Evolutionary conservation across 305 asterid genomes (phyloP).

Genomic region (Rubia balearica): DNA sequence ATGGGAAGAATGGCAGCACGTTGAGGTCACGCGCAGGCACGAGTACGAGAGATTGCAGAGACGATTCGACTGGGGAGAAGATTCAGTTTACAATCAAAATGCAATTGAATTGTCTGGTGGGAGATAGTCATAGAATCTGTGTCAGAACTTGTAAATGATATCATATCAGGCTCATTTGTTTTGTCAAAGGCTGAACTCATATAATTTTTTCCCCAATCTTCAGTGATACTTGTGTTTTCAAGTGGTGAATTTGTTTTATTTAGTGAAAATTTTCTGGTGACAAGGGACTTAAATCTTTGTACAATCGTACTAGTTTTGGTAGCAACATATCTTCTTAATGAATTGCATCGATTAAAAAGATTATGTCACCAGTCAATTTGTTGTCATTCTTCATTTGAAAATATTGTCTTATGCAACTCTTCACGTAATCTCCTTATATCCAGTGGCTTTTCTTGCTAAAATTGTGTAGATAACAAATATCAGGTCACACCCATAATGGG

Average conservation of each 20-base stretch:
- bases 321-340: too few relatives aligned
- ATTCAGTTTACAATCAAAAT: conserved; percentile 61
- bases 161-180: neutral
- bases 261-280: too few relatives aligned
- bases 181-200: neutral
- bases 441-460: neutral
- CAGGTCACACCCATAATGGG: neutral
- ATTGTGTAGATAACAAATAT: too few relatives aligned
- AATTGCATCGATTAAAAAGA: too few relatives aligned
- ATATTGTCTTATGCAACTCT: too few relatives aligned
- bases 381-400: too few relatives aligned
- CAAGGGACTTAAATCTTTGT: too few relatives aligned
- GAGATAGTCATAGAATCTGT: conserved; percentile 27
- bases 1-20: conserved; percentile 94
- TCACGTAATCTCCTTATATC: too few relatives aligned
- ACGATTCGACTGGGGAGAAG: conserved; percentile 78
- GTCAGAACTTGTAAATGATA: conserved; percentile 15
- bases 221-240: too few relatives aligned
- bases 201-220: neutral
- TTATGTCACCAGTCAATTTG: too few relatives aligned
- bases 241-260: too few relatives aligned
- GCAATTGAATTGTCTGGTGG: conserved; percentile 84
- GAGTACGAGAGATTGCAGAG: conserved; percentile 74
- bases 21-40: conserved; percentile 65
- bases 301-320: too few relatives aligned